phyloP scores from a whole-genome alignment of 148 eudicot species.

The Rhododendron molle region DNA sequence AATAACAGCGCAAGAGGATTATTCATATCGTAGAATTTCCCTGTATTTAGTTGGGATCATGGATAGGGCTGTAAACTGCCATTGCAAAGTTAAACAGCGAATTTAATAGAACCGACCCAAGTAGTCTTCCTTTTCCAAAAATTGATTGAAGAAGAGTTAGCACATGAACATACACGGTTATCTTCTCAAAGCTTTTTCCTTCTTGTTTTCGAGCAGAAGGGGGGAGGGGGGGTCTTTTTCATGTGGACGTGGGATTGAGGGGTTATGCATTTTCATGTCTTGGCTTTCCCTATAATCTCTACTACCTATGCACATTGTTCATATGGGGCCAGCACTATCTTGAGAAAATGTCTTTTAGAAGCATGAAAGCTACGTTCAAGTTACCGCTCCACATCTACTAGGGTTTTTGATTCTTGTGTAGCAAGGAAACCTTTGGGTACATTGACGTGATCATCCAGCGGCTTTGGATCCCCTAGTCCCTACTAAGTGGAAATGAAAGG shows the following conservation, averaged over 20 bases:
- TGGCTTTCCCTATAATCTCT: neutral
- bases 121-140: neutral
- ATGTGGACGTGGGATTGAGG: neutral
- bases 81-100: neutral
- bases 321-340: neutral
- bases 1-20: neutral
- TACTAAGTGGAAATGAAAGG: neutral
- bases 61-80: neutral
- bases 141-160: neutral
- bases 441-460: neutral
- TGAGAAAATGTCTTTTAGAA: neutral
- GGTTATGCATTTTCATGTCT: neutral
- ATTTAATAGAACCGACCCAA: neutral
- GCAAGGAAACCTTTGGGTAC: neutral
- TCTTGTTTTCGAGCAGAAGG: neutral
- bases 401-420: neutral
- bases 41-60: neutral
- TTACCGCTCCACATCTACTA: neutral
- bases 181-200: neutral
- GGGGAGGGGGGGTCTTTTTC: neutral
- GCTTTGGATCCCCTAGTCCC: neutral
- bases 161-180: neutral
- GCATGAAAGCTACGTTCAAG: neutral
- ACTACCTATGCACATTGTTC: neutral
- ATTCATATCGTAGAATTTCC: neutral